phyloP scores from a whole-genome alignment of 2,329 filamentous ascomycete genomes.

The Beauveria asiatica region DNA sequence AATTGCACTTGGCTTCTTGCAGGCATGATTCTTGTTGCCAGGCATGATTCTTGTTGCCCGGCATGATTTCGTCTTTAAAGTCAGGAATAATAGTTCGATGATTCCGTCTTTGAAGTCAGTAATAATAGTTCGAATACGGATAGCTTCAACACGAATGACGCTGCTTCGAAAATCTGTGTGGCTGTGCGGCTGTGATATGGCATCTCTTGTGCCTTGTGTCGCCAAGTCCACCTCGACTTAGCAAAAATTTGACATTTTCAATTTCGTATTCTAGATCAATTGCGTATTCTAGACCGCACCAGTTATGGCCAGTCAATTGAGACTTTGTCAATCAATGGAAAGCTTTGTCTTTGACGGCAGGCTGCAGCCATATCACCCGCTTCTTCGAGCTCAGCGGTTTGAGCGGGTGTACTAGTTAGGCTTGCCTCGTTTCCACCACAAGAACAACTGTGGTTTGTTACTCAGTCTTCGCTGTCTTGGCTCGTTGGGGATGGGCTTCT shows the following conservation, averaged over 20 bases:
- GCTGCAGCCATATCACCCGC: not conserved
- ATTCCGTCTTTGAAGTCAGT: too few relatives aligned
- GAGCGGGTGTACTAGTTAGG: not conserved
- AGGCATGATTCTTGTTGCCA: not conserved
- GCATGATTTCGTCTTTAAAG: not conserved
- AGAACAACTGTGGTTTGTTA: not conserved
- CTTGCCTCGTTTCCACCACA: constrained; percentile 5
- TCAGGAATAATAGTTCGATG: too few relatives aligned
- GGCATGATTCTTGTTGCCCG: not conserved
- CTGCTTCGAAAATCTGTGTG: not conserved
- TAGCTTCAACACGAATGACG: too few relatives aligned
- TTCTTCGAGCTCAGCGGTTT: not conserved
- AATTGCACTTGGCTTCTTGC: not conserved
- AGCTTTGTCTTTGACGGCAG: not conserved
- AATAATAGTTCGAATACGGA: too few relatives aligned
- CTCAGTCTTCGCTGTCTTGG: not conserved
- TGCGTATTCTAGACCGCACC: not conserved
- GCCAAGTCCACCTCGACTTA: too few relatives aligned
- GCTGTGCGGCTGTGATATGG: not conserved
- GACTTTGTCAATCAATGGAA: not conserved
- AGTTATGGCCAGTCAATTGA: not conserved
- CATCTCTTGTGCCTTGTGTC: too few relatives aligned
- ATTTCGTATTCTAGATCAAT: not conserved
- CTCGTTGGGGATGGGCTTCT: not conserved
- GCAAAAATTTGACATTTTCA: not conserved